These are phyloP conservation scores for Thoreauomyces humboldtii DNA, from an alignment of 192 early-diverging fungal species.

Conservation along the genomic window DNA sequence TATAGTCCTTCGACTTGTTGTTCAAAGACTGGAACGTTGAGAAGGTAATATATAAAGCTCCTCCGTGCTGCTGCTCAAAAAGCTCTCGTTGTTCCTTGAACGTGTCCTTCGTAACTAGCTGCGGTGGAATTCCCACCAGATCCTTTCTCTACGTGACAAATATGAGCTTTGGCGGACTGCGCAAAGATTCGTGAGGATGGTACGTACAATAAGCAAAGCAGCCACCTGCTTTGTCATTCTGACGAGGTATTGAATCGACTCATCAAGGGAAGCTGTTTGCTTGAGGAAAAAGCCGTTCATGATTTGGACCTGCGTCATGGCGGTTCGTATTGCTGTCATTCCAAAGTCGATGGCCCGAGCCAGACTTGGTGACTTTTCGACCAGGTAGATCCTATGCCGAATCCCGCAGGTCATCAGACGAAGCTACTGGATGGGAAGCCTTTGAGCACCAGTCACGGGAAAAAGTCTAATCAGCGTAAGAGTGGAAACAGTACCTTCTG, in stretches of 20 bases:
- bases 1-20: constrained; percentile 70
- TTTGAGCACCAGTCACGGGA: too few relatives aligned
- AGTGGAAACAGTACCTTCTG: constrained; percentile 82
- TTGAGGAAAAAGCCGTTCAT: constrained; percentile 82
- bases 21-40: constrained; percentile 64
- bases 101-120: constrained; percentile 12
- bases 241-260: constrained; percentile 77
- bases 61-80: constrained; percentile 13
- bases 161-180: not conserved
- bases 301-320: constrained; percentile 73
- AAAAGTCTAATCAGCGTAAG: not conserved
- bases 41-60: constrained; percentile 58
- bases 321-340: constrained; percentile 63
- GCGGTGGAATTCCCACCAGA: constrained; percentile 19
- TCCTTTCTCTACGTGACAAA: constrained; percentile 18
- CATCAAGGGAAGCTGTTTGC: constrained; percentile 68
- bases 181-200: not conserved
- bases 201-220: not conserved
- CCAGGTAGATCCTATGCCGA: constrained; percentile 76
- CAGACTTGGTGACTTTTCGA: constrained; percentile 67
- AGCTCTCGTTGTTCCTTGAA: constrained; percentile 19
- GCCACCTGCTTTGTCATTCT: constrained; percentile 57
- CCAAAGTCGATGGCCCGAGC: constrained; percentile 43
- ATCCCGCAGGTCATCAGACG: constrained; percentile 71
- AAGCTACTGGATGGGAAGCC: constrained; percentile 43